These are phyloP conservation scores for Claviceps humidiphila DNA, from an alignment of 2,329 filamentous ascomycete species.

Conservation along the genomic window DNA sequence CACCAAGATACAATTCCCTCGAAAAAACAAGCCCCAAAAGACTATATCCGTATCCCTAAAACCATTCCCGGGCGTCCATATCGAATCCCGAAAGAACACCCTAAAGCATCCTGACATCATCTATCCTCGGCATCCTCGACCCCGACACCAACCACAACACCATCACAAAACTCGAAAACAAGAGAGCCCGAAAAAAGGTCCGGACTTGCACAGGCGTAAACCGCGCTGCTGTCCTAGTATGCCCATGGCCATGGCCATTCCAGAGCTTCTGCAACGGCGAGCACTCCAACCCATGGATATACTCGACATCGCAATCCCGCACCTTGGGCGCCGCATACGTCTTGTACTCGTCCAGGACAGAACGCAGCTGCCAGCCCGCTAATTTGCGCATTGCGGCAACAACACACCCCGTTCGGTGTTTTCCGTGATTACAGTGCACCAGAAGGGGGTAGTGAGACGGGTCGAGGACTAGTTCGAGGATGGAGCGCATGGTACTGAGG, in stretches of 20 bases:
- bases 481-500: constrained; percentile 51
- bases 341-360: constrained; percentile 61
- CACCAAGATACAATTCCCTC: too few species aligned
- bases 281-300: constrained; percentile 39
- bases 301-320: constrained; percentile 46
- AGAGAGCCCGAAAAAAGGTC: constrained; percentile 29
- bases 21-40: too few species aligned
- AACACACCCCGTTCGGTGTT: constrained; percentile 87
- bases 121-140: constrained; percentile 12
- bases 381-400: constrained; percentile 65
- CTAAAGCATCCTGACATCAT: neutral
- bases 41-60: too few species aligned
- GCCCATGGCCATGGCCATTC: constrained; percentile 3
- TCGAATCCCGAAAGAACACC: neutral
- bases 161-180: constrained; percentile 29
- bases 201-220: constrained; percentile 16
- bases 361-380: constrained; percentile 49
- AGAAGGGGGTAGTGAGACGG: constrained; percentile 65
- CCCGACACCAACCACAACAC: constrained; percentile 30
- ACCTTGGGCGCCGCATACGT: constrained; percentile 48
- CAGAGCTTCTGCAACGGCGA: constrained; percentile 18
- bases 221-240: constrained; percentile 5
- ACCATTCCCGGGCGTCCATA: too few species aligned
- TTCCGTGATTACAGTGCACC: constrained; percentile 89
- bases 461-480: constrained; percentile 60